phyloP scores from a whole-genome alignment of 345 rosid genomes.

The Acer campestre region DNA sequence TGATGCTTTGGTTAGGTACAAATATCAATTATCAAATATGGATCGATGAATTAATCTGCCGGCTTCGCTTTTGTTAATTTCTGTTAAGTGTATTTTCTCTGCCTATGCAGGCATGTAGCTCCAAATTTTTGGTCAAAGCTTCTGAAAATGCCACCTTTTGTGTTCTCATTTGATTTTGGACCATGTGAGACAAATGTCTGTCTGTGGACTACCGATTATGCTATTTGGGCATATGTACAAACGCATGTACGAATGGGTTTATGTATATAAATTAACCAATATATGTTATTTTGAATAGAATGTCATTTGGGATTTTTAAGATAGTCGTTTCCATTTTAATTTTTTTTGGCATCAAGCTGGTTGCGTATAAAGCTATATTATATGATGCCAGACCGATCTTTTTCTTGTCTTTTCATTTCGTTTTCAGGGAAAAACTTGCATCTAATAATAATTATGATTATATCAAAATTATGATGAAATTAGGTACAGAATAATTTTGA shows the following conservation, averaged over 20 bases:
- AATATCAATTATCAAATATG: background rate
- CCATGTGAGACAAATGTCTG: background rate
- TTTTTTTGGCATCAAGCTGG: too few relatives aligned
- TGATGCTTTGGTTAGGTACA: background rate
- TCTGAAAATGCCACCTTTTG: background rate
- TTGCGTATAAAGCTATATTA: too few relatives aligned
- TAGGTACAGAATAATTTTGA: background rate
- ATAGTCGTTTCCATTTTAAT: too few relatives aligned
- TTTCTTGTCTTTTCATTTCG: too few relatives aligned
- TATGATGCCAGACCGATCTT: too few relatives aligned
- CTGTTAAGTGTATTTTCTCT: background rate
- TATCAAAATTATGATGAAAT: background rate
- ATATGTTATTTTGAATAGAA: background rate
- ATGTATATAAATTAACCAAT: too few relatives aligned
- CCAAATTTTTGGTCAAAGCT: conserved; percentile 2
- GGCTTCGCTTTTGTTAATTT: conserved; percentile 14
- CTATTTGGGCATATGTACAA: background rate
- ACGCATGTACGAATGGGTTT: background rate
- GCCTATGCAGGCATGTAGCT: background rate
- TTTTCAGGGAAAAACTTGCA: too few relatives aligned
- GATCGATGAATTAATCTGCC: background rate
- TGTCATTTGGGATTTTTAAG: background rate
- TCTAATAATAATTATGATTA: background rate
- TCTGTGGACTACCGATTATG: background rate
- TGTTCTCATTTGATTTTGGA: background rate